Base-by-base conservation (phyloP, 495 filamentous ascomycete genomes). In the Trichodelitschia bisporula region DNA sequence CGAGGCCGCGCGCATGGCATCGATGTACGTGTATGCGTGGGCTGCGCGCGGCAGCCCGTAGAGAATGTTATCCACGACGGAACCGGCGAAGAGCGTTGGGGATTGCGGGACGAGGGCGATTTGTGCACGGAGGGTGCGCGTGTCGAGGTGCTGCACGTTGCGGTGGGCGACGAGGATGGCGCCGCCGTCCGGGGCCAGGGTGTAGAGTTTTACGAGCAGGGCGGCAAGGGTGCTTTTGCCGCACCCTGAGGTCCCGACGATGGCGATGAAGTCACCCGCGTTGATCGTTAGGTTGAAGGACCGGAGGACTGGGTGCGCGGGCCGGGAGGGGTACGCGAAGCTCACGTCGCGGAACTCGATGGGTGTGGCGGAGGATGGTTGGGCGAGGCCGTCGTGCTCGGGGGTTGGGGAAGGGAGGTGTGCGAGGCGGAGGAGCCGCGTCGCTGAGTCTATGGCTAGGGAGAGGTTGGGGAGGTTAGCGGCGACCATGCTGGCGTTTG, bases 191-290 rank as follows among this genome's bases (percentile, higher is more conserved):
- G 35, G 13, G 19, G 21, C 27, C 3, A 53, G 50, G 14, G 50
- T 41, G 40, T 77, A 77, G 12, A 82, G 58, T 2, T 64, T 59
- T 0, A 86, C 50, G 0, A 95, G 58, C 0, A 97, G 51, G 0
- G 70, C 68, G 1, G 70, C 64, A 25, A 93, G 62, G 1, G 89
- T 95, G 10, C 71, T 80, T 54, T 97, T 97, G 0, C 86, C 84
- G 15, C 66, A 75, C 0, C 89, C 89, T 0, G 82, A 92, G 3
- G 62, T 47, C 9, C 80, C 82, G 11, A 86, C 79, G 19, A 91
- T 64, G 3, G 77, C 78, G 2, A 66, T 75, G 35, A 61, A 72
- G 0, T 58, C 66, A 13, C 66, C 65, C 0, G 55, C 38, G 4
- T 55, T 35, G 34, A 91, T 61, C 1, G 39, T 49, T n/a, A 89